Conservation (phyloP, 2,329 filamentous ascomycete species). For the Plectosphaerella cucumerina region DNA sequence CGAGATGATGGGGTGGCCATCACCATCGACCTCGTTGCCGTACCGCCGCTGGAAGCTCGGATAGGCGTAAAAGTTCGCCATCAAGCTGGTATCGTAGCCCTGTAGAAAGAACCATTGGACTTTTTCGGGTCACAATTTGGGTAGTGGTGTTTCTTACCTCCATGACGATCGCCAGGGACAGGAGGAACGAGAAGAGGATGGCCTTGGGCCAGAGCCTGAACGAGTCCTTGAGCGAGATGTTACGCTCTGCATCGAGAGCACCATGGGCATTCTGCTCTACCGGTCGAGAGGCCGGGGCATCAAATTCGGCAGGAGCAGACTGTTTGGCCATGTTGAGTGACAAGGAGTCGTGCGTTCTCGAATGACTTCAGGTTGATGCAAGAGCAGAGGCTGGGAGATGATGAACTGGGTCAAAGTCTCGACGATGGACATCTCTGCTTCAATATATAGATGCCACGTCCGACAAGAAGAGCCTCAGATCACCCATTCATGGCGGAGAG, state of each 20-base stretch:
- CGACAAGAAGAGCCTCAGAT: background rate
- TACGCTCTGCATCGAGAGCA: slow-evolving; percentile 3
- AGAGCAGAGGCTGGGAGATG: background rate
- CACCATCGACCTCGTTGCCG: slow-evolving; percentile 22
- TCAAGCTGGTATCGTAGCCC: slow-evolving; percentile 29
- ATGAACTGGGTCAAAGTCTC: background rate
- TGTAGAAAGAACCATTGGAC: slow-evolving; percentile 12
- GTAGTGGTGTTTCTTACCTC: background rate
- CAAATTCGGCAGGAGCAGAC: background rate
- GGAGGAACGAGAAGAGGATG: slow-evolving; percentile 1
- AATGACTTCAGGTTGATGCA: background rate
- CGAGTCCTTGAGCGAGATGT: slow-evolving; percentile 6
- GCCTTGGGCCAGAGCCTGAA: slow-evolving; percentile 8
- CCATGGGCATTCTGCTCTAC: background rate
- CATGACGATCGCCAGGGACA: background rate
- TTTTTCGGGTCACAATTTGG: background rate
- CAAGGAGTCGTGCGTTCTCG: background rate
- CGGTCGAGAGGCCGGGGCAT: background rate
- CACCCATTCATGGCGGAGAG: background rate
- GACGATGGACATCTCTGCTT: background rate
- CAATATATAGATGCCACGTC: background rate
- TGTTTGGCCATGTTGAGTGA: background rate
- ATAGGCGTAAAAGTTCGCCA: slow-evolving; percentile 32
- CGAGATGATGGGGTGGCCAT: slow-evolving; percentile 38
- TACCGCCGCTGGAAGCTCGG: slow-evolving; percentile 30